Percentiles rank a stretch among this genome's conserved stretches.
These are phyloP conservation scores for Pythium guiyangense DNA, from an alignment of 352 stramenopile species.

Conservation along the genomic window DNA sequence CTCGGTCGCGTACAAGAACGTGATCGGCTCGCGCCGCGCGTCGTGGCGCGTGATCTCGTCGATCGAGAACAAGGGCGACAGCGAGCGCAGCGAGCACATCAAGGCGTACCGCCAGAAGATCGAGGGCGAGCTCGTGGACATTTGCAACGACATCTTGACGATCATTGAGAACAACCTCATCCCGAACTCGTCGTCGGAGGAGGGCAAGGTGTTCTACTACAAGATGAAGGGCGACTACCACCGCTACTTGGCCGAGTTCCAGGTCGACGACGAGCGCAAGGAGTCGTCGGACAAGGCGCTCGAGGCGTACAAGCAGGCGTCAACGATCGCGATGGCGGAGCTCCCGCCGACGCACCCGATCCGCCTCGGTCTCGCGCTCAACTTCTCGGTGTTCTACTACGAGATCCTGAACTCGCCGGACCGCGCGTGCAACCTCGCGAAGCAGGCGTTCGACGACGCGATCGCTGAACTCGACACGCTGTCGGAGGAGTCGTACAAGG, in stretches of 20 bases:
- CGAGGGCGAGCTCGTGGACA: conserved; percentile 92
- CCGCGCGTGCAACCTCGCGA: conserved; percentile 91
- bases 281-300: conserved; percentile 85
- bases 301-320: conserved; percentile 90
- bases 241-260: conserved; percentile 98
- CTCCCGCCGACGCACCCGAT: conserved; percentile 90
- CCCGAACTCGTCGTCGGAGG: conserved; percentile 96
- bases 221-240: conserved; percentile 99
- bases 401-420: conserved; percentile 98
- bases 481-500: conserved; percentile 99
- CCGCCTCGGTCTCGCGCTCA: conserved; percentile 97
- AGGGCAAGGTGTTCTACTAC: conserved; percentile 99
- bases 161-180: conserved; percentile 97
- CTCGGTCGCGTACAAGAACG: conserved; percentile 95
- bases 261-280: conserved; percentile 95
- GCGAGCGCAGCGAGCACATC: conserved; percentile 76
- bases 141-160: conserved; percentile 98
- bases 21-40: conserved; percentile 97
- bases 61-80: conserved; percentile 98
- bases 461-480: conserved; percentile 99
- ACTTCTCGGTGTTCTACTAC: conserved; percentile 99
- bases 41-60: conserved; percentile 99
- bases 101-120: conserved; percentile 97
- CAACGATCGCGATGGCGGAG: conserved; percentile 35
- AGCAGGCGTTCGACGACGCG: conserved; percentile 98